phyloP scores from a whole-genome alignment of 768 basidiomycete genomes.

The Kwoniella mangroviensis region DNA sequence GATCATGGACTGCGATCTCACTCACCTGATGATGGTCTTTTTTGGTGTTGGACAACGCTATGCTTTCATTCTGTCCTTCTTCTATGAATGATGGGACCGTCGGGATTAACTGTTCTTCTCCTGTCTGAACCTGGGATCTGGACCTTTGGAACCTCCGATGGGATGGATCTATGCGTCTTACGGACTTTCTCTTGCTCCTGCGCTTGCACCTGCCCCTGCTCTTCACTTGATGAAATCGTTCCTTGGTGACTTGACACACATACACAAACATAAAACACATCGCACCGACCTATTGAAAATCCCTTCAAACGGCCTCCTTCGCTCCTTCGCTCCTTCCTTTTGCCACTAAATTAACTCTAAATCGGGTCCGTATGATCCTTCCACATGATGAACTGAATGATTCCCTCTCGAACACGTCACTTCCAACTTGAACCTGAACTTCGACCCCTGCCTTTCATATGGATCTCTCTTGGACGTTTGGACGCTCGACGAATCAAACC shows the following conservation, averaged over 20 bases:
- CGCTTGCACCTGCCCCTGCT: neutral
- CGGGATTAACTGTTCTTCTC: neutral
- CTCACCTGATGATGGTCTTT: neutral
- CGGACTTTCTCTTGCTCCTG: neutral
- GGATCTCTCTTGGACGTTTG: constrained; percentile 2
- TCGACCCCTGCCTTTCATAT: constrained; percentile 4
- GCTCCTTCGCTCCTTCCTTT: neutral
- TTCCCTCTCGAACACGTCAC: too few relatives aligned
- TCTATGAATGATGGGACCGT: neutral
- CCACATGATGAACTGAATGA: neutral
- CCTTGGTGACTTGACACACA: neutral
- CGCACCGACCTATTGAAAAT: neutral
- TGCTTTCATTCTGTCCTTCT: neutral
- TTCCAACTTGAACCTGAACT: too few relatives aligned
- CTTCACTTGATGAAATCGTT: constrained; percentile 2
- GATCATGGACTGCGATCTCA: neutral
- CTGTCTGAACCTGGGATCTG: neutral
- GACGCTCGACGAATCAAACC: too few relatives aligned
- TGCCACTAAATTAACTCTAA: neutral
- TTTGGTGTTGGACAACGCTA: neutral
- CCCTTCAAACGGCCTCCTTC: neutral
- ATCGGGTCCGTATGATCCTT: neutral
- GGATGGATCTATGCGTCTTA: neutral
- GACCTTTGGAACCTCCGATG: neutral
- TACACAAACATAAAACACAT: constrained; percentile 3